Conservation (phyloP, 2,329 filamentous ascomycete genomes). For the Cladobotryum protrusum region DNA sequence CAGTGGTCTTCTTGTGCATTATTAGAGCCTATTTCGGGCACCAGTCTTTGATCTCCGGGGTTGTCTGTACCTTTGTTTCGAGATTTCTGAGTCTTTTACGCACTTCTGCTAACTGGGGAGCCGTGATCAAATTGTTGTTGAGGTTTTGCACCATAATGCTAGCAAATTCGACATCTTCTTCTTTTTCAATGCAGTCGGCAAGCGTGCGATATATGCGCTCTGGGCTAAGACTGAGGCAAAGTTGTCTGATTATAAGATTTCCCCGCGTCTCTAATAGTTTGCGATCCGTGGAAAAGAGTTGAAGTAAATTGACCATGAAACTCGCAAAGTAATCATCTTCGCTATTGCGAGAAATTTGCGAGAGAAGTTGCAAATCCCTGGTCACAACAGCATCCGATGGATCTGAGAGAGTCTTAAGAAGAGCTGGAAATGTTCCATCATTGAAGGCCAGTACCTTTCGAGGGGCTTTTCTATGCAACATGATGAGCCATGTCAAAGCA, state of each 20-base stretch:
- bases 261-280: slow-evolving; percentile 85
- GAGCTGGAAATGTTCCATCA: slow-evolving; percentile 90
- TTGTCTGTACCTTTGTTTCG: slow-evolving; percentile 62
- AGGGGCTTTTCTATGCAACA: slow-evolving; percentile 93
- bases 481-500: slow-evolving; percentile 91
- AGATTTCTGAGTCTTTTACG: slow-evolving; percentile 85
- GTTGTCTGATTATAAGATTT: slow-evolving; percentile 91
- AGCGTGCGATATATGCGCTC: slow-evolving; percentile 94
- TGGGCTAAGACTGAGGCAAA: slow-evolving; percentile 86
- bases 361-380: slow-evolving; percentile 85
- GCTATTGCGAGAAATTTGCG: slow-evolving; percentile 92
- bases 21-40: not conserved
- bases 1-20: slow-evolving; percentile 13
- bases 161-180: slow-evolving; percentile 96
- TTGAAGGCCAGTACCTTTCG: slow-evolving; percentile 92
- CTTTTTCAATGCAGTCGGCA: slow-evolving; percentile 93
- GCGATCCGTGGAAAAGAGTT: slow-evolving; percentile 91
- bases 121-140: slow-evolving; percentile 98
- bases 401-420: slow-evolving; percentile 94
- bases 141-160: slow-evolving; percentile 99
- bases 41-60: not conserved
- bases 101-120: slow-evolving; percentile 85
- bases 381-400: slow-evolving; percentile 94
- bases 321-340: slow-evolving; percentile 97
- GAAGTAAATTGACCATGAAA: slow-evolving; percentile 95